Conservation (phyloP, 2,329 filamentous ascomycete species). For the Trichophyton simii region DNA sequence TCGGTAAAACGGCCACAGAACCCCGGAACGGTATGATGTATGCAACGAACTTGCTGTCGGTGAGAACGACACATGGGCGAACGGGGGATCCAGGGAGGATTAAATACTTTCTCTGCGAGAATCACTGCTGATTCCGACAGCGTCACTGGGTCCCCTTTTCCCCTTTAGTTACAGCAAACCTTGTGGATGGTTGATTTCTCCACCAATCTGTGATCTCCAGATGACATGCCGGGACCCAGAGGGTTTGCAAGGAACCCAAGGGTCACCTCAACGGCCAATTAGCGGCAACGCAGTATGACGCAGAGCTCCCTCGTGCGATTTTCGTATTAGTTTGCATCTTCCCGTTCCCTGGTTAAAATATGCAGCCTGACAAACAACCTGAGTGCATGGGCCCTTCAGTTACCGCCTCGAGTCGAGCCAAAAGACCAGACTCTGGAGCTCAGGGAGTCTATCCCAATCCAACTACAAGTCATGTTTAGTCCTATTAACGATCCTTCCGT, state of each 20-base stretch:
- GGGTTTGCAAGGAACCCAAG: neutral
- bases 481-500: too few relatives aligned
- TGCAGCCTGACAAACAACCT: too few relatives aligned
- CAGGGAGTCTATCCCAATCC: too few relatives aligned
- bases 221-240: neutral
- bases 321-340: too few relatives aligned
- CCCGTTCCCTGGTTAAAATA: too few relatives aligned
- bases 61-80: neutral
- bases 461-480: too few relatives aligned
- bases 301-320: neutral
- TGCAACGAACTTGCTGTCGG: neutral
- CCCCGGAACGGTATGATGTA: neutral
- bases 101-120: neutral
- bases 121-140: neutral
- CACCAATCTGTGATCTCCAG: conserved; percentile 3
- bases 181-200: neutral
- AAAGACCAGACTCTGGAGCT: too few relatives aligned
- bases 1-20: neutral
- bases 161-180: neutral
- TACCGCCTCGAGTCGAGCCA: too few relatives aligned
- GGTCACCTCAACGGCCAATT: neutral
- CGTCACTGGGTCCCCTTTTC: neutral
- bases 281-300: neutral
- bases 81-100: neutral
- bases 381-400: too few relatives aligned